Conservation (phyloP, 139 green algal genomes). For the Chlamydomonas schloesseri region DNA sequence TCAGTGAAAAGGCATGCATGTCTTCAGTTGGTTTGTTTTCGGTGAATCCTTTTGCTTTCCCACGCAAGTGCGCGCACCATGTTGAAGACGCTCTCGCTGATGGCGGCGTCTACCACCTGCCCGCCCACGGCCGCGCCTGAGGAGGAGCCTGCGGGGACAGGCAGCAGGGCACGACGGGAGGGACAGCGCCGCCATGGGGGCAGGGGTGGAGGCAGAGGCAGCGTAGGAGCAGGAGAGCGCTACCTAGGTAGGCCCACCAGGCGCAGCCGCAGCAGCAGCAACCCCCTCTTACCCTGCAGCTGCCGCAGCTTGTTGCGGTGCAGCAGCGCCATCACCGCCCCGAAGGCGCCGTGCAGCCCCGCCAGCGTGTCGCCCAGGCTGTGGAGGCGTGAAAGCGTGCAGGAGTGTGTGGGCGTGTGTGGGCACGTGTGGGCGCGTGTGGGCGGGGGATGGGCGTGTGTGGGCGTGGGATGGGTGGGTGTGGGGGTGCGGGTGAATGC, state of each 20-base stretch:
- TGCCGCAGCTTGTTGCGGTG: conserved; percentile 46
- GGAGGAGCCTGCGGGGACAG: no score
- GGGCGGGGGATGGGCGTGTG: background rate
- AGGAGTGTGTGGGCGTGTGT: no score
- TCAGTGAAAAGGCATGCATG: no score
- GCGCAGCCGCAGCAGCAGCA: background rate
- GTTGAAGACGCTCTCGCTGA: conserved; percentile 84
- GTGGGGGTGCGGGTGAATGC: no score
- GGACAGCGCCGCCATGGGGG: no score
- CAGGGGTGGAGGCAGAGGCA: no score
- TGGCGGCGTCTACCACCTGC: conserved; percentile 85
- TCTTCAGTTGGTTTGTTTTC: no score
- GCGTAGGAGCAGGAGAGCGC: no score
- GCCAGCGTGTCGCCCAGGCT: conserved; percentile 74
- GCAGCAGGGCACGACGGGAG: no score
- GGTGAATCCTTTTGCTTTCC: no score
- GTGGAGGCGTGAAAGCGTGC: background rate
- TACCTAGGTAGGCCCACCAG: no score
- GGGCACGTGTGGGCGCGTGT: no score
- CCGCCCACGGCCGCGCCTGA: conserved; percentile 4
- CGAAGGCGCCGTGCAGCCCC: conserved; percentile 84
- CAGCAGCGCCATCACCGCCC: conserved; percentile 83
- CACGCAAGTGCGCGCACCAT: conserved; percentile 50
- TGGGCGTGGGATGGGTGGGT: background rate
- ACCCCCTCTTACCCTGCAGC: background rate